Evolutionary conservation across 2,329 filamentous ascomycete genomes (phyloP).

Genomic region (Penicillium glabrum): DNA sequence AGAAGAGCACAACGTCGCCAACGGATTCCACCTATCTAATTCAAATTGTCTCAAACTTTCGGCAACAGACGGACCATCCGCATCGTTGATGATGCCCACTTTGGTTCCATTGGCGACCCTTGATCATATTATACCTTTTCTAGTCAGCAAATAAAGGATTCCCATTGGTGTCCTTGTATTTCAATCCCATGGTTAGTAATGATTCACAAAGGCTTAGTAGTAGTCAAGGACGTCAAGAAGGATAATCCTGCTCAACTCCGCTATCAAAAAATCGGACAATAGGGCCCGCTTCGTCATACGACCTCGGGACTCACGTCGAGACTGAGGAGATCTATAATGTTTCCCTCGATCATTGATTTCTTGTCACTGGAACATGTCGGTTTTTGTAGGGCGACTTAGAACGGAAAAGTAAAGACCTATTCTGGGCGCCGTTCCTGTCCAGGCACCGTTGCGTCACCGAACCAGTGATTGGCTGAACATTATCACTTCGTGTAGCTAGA

Average conservation of each 20-base stretch:
- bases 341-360: no score
- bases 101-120: neutral
- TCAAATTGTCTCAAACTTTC: neutral
- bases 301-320: no score
- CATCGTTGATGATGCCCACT: conserved; percentile 9
- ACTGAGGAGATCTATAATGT: no score
- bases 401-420: no score
- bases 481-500: no score
- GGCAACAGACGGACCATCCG: conserved; percentile 1
- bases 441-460: no score
- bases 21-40: neutral
- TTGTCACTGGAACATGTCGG: no score
- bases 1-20: neutral
- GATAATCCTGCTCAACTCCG: neutral
- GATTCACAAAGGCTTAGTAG: neutral
- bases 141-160: neutral
- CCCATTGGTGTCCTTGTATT: neutral
- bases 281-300: no score
- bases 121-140: neutral
- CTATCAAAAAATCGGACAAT: neutral
- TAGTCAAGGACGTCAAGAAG: conserved; percentile 9
- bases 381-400: no score
- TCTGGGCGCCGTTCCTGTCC: no score
- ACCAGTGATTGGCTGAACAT: no score
- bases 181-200: neutral